Evolutionary conservation across 352 stramenopile species (phyloP).

Genomic region (Phytophthora chlamydospora): DNA sequence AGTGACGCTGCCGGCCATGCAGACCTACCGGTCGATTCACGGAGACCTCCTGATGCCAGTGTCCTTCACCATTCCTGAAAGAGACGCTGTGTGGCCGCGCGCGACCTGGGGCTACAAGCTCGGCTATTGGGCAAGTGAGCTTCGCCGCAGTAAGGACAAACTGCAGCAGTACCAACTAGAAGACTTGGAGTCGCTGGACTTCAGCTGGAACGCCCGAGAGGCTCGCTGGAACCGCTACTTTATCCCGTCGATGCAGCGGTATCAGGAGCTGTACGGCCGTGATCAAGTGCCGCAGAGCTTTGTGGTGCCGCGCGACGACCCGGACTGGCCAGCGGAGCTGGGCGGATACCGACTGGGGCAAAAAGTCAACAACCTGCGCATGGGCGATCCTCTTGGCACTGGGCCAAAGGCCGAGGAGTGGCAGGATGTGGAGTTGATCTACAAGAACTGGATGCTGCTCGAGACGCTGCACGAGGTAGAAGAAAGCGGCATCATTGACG

Average conservation of each 20-base stretch:
- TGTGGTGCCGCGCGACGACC: conserved; percentile 39
- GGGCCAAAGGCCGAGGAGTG: conserved; percentile 21
- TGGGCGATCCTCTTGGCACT: conserved; percentile 15
- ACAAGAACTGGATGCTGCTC: conserved; percentile 54
- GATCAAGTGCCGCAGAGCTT: conserved; percentile 46
- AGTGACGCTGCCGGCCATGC: conserved; percentile 36
- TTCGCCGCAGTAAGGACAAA: conserved; percentile 36
- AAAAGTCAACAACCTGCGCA: conserved; percentile 55
- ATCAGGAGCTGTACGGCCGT: conserved; percentile 33
- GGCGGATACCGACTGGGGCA: conserved; percentile 47
- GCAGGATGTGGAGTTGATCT: conserved; percentile 46
- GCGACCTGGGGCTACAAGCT: conserved; percentile 52
- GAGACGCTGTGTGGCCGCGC: conserved; percentile 29
- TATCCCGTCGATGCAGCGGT: conserved; percentile 40
- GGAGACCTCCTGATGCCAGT: conserved; percentile 44
- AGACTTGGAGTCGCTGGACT: conserved; percentile 36
- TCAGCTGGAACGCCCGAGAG: conserved; percentile 45
- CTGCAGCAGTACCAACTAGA: conserved; percentile 41
- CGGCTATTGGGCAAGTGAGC: conserved; percentile 47
- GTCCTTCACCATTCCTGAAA: conserved; percentile 37
- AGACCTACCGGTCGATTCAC: conserved; percentile 30
- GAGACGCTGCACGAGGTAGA: conserved; percentile 43
- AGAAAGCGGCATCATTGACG: background rate
- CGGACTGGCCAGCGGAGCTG: conserved; percentile 33
- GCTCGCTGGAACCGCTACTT: conserved; percentile 48